Base-by-base conservation (phyloP, 2,329 filamentous ascomycete genomes). In the Diaporthe humulicola region DNA sequence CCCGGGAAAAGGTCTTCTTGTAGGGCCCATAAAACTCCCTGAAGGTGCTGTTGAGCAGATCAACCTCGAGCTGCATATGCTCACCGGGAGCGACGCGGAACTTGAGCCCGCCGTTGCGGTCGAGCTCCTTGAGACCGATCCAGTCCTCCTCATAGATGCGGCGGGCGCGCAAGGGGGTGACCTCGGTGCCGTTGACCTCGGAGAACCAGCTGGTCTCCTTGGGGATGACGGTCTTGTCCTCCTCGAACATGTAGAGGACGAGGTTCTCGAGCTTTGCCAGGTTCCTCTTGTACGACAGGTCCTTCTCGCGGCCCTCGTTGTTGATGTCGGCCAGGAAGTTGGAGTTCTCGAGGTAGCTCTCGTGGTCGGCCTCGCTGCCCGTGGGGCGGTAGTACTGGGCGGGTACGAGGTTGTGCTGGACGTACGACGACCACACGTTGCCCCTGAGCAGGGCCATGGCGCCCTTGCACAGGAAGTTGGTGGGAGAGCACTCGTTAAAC, bases 241-340 rank as follows among this genome's bases (percentile, higher is more conserved):
- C 91, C 77, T 92, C 92, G 81, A 98, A 99, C 84, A 98, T 86
- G 82, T 94, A 95, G 93, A 98, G 94, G 77, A 94, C 95, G 77
- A 98, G 93, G 79, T 93, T 93, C 80, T 94, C 90, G 81, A 99
- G 82, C 45, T 80, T 84, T 10, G 88, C 89, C 64, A 99, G 78
- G 81, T 96, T 94, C 79, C 89, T 84, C 81, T 89, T 92, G 83
- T 98, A 99, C 17, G 85, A 88, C 48, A 84, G 80, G 80, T 95
- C 98, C 90, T 97, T 98, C 72, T 86, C 76, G 66, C 78, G 77
- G 15, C 96, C 90, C 89, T 99, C 97, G 83, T 98, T 98, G 85
- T 99, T 99, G 85, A 98, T 93, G 81, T 98, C 96, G 14, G 96
- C 97, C 12, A 99, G 87, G 84, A 97, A 98, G 82, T 96, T 96